phyloP scores from a whole-genome alignment of 2,329 filamentous ascomycete genomes.

The Iodosphaeria phyllophila region DNA sequence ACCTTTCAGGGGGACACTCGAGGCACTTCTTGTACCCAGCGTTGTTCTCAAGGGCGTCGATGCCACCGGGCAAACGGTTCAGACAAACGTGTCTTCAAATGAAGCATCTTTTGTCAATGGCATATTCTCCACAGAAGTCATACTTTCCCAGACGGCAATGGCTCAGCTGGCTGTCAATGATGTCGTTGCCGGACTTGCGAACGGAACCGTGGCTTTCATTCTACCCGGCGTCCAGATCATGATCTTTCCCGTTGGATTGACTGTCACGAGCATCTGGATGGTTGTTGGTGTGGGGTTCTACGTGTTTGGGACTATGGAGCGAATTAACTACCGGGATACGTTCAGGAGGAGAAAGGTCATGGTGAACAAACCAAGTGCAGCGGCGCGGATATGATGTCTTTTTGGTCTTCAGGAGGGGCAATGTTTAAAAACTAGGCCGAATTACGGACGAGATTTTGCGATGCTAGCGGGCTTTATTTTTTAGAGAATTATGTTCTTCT shows the following conservation, averaged over 20 bases:
- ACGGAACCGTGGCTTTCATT: slow-evolving; percentile 43
- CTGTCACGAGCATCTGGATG: slow-evolving; percentile 46
- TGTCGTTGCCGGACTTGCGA: slow-evolving; percentile 23
- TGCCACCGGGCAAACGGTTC: slow-evolving; percentile 28
- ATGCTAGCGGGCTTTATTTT: not conserved
- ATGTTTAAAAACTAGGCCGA: too few species aligned
- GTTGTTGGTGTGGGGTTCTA: slow-evolving; percentile 35
- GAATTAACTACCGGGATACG: slow-evolving; percentile 45
- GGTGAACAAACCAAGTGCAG: slow-evolving; percentile 15
- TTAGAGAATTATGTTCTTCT: not conserved
- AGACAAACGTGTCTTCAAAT: slow-evolving; percentile 47
- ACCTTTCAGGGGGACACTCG: slow-evolving; percentile 34
- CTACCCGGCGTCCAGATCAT: slow-evolving; percentile 50
- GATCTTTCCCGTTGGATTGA: slow-evolving; percentile 51
- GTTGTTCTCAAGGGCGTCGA: slow-evolving; percentile 45
- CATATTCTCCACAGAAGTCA: slow-evolving; percentile 41
- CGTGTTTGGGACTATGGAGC: slow-evolving; percentile 45
- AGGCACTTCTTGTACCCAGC: slow-evolving; percentile 47
- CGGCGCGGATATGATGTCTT: slow-evolving; percentile 1
- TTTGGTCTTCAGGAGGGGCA: not conserved
- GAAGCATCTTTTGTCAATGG: slow-evolving; percentile 55
- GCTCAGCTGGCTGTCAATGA: slow-evolving; percentile 31
- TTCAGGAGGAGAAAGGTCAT: slow-evolving; percentile 34
- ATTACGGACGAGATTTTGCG: too few species aligned
- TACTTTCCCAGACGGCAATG: slow-evolving; percentile 28